A percentile compares a stretch with the other conserved stretches of the same genome.
These are phyloP conservation scores for Metschnikowia vanudenii DNA, from an alignment of 805 yeast genomes.

Conservation along the genomic window DNA sequence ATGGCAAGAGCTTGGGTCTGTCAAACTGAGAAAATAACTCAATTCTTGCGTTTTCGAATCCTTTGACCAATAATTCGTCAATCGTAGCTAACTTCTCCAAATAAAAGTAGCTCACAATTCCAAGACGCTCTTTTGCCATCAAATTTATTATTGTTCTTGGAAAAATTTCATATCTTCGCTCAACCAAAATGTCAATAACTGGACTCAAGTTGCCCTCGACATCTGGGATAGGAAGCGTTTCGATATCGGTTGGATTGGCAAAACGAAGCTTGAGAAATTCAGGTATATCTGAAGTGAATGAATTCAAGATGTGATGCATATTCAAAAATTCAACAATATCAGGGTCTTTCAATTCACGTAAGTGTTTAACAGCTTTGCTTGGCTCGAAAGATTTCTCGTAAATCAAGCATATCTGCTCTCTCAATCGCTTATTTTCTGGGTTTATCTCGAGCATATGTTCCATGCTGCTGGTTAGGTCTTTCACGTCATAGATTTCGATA, in stretches of 20 bases:
- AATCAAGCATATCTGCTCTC: slow-evolving; percentile 49
- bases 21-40: slow-evolving; percentile 63
- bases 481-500: slow-evolving; percentile 47
- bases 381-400: slow-evolving; percentile 60
- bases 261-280: slow-evolving; percentile 47
- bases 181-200: slow-evolving; percentile 55
- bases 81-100: slow-evolving; percentile 54
- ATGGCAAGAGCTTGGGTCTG: slow-evolving; percentile 53
- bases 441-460: slow-evolving; percentile 43
- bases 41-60: slow-evolving; percentile 68
- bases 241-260: slow-evolving; percentile 32
- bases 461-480: slow-evolving; percentile 42
- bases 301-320: slow-evolving; percentile 58
- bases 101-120: slow-evolving; percentile 60
- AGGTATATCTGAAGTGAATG: slow-evolving; percentile 50
- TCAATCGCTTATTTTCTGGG: slow-evolving; percentile 23
- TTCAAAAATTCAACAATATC: slow-evolving; percentile 57
- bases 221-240: slow-evolving; percentile 39
- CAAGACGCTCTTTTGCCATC: slow-evolving; percentile 42
- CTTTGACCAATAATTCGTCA: slow-evolving; percentile 55
- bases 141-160: slow-evolving; percentile 51
- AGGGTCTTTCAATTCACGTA: slow-evolving; percentile 55
- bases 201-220: slow-evolving; percentile 41
- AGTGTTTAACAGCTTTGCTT: slow-evolving; percentile 60
- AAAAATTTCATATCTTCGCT: slow-evolving; percentile 61